These are phyloP conservation scores for Xylariales sp. DNA, from an alignment of 2,329 filamentous ascomycete species.

Conservation along the genomic window DNA sequence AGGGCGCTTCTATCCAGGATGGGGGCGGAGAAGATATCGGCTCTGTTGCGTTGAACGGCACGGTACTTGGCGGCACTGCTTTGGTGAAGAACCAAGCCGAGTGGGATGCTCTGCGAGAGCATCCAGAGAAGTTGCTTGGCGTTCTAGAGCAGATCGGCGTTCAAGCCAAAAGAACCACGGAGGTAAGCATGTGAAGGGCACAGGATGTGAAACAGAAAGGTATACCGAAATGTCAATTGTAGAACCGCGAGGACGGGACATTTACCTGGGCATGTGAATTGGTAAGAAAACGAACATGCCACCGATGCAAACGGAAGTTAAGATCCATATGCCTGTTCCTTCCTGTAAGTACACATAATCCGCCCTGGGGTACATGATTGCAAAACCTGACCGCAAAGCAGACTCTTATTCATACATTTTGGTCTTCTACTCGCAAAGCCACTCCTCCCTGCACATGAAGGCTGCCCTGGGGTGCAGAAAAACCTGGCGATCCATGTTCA, in stretches of 20 bases:
- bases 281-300: not conserved
- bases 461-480: no score
- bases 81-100: slow-evolving; percentile 56
- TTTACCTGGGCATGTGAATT: not conserved
- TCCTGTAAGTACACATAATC: no score
- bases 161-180: not conserved
- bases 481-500: no score
- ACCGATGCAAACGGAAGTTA: no score
- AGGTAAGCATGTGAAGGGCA: not conserved
- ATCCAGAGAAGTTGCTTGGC: slow-evolving; percentile 31
- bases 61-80: slow-evolving; percentile 58
- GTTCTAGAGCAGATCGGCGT: slow-evolving; percentile 39
- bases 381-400: no score
- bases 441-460: no score
- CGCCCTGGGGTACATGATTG: no score
- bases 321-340: no score
- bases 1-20: slow-evolving; percentile 35
- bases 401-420: no score
- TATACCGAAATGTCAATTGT: not conserved
- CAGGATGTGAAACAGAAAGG: not conserved
- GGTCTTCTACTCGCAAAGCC: no score
- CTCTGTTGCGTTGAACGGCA: slow-evolving; percentile 52
- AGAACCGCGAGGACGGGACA: not conserved
- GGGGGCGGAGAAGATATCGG: slow-evolving; percentile 31
- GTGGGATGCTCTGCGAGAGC: slow-evolving; percentile 48